Percentiles rank a stretch among this genome's conserved stretches.
These are phyloP conservation scores for Capillidium rhysosporum DNA, from an alignment of 371 early-diverging fungal genomes.

Conservation along the genomic window DNA sequence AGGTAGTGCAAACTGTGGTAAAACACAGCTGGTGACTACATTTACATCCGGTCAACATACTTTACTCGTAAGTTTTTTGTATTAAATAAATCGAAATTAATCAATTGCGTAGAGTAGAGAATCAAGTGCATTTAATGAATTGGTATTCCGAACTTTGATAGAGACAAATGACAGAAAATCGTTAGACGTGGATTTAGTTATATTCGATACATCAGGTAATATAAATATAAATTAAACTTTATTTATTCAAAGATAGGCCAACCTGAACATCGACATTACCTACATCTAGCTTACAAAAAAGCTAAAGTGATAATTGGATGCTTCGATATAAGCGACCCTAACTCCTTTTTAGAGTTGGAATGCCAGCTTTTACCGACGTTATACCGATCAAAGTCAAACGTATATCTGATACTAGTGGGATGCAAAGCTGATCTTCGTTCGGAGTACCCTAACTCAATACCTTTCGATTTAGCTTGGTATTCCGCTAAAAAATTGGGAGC, in stretches of 20 bases:
- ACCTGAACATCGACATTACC: not conserved
- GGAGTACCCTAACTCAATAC: not conserved
- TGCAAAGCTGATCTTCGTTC: not conserved
- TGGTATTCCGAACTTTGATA: too few relatives aligned
- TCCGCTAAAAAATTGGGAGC: not conserved
- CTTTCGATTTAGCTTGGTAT: not conserved
- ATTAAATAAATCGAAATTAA: too few relatives aligned
- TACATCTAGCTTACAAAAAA: not conserved
- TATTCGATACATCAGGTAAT: not conserved
- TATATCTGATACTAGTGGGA: not conserved
- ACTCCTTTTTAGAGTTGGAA: not conserved
- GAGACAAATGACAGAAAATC: too few relatives aligned
- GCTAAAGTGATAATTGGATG: not conserved
- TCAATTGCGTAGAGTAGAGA: too few relatives aligned
- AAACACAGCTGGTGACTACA: too few relatives aligned
- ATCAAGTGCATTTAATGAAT: too few relatives aligned
- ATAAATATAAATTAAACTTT: not conserved
- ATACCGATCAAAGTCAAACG: not conserved
- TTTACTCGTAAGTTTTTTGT: too few relatives aligned
- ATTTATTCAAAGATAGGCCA: not conserved
- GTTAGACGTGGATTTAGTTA: not conserved
- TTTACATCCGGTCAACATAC: too few relatives aligned
- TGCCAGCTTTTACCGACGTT: not conserved
- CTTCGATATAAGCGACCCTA: not conserved
- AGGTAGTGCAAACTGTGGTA: too few relatives aligned